Base-by-base conservation (phyloP, 2,329 filamentous ascomycete genomes). In the Neophaeococcomyces aloes region DNA sequence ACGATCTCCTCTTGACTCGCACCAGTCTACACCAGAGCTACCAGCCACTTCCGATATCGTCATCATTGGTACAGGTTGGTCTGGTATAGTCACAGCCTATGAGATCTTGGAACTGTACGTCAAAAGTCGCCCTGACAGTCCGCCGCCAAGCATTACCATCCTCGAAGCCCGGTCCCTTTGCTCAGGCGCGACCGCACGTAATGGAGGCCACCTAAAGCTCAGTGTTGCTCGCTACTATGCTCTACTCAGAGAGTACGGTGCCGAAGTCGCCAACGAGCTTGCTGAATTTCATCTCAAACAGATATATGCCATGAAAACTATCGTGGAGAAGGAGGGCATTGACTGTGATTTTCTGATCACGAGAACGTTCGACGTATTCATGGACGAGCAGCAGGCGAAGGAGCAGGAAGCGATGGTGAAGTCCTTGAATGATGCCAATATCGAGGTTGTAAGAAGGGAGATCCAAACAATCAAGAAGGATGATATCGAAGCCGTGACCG, bases 21-120 rank as follows among this genome's bases (percentile, higher is more conserved):
- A 32, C 17, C 30, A 32, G 10, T 32, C 30, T 14, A 32, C n/a
- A 6, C 10, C 10, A 32, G 17, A 15, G 17, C 52, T 73, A 0
- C 70, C 69, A 0, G 33, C 50, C 0, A 47, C 63, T 25, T 61
- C 59, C 23, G 68, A 73, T 34, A 63, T 74, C 39, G 60, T 65
- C 13, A 65, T 74, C 29, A 61, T 73, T 7, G 71, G 70, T 0
- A 63, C 66, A 11, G 71, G 71, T 0, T 70, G 65, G 42, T 59
- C 69, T 3, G 70, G 71, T 2, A 62, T 64, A 0, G 61, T 63
- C 1, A 61, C 65, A 4, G 65, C 64, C 0, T 68, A 68, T 35
- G 64, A 73, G 45, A 60, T 68, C 4, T 47, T 64, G 8, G 57
- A 56, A 1, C 41, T 45, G 13, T 39, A 40, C 15, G 48, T 53